Evolutionary conservation across 179 eudicot genomes (phyloP), one percentile per base, ranked within the genome.

Genomic region (Beta macrorhiza): DNA sequence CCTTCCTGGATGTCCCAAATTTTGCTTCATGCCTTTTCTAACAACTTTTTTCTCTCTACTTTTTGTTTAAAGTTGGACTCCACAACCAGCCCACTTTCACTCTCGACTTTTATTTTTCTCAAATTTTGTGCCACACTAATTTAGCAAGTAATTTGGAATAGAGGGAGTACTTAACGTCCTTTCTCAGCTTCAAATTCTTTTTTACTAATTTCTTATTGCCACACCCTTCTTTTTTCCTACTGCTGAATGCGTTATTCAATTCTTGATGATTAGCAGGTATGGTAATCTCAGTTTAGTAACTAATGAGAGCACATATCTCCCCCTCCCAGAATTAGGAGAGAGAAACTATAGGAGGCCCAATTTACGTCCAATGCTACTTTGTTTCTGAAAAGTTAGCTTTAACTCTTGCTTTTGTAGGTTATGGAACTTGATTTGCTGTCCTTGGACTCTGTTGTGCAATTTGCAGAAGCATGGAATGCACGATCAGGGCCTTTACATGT

Each of bases 351-450:
- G 51, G 72, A 67, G 61, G 45, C 68, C 51, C 75, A 44, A 45
- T 57, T 7, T 56, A 32, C 45, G 44, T n/a, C 58, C 51, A 62
- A 67, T n/a, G 42, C 63, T 77, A 56, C 25, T 64, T 79, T 59
- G 59, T 76, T 64, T 20, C 61, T 78, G 44, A 68, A 13, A 68
- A 10, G 25, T 72, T 77, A 62, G 57, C 65, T 67, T 59, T 20
- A n/a, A 71, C 37, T 6, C 11, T 15, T 53, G 75, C 78, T 79
- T 86, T 75, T 81, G 82, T 83, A 95, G 99, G 98, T 91, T 61
- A 92, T 93, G 98, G 94, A 91, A 83, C 92, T 95, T 71, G 91
- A 95, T 88, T 90, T 95, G 83, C 93, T 93, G 78, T 95, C 99
- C 61, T 80, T 95, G 80, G 91, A 90, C 77, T 95, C 99, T 15